A percentile compares a stretch with the other conserved stretches of the same genome.
Evolutionary conservation across 1,139 yeast genomes (phyloP).

Genomic region (Blastobotrys malaysiensis): DNA sequence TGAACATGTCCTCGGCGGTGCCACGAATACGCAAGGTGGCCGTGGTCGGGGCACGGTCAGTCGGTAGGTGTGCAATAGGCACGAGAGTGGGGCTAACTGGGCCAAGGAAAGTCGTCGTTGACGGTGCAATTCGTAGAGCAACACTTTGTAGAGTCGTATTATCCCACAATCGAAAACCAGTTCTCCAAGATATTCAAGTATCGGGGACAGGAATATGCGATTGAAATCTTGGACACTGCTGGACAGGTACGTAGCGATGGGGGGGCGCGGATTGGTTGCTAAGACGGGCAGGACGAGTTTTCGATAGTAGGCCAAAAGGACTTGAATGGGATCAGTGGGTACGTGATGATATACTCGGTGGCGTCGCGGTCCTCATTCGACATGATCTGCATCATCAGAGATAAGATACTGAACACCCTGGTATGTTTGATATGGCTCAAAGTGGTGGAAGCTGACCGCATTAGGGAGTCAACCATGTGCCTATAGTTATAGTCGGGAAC

Average conservation of each 20-base stretch:
- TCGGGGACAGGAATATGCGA: conserved; percentile 57
- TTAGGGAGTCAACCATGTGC: conserved; percentile 29
- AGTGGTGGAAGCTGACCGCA: background rate
- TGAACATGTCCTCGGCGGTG: conserved; percentile 6
- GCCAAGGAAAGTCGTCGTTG: conserved; percentile 66
- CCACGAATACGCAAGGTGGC: conserved; percentile 65
- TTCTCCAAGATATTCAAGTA: conserved; percentile 66
- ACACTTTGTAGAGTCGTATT: conserved; percentile 82
- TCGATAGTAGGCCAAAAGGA: conserved; percentile 76
- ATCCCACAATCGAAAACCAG: conserved; percentile 88
- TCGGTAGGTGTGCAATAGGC: conserved; percentile 41
- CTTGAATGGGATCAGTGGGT: conserved; percentile 78
- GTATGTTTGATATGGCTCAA: conserved; percentile 8
- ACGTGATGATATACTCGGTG: conserved; percentile 75
- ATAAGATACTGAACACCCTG: conserved; percentile 69
- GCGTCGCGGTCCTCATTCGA: conserved; percentile 77
- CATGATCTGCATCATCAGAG: conserved; percentile 68
- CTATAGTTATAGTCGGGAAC: conserved; percentile 80
- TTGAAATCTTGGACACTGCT: conserved; percentile 87
- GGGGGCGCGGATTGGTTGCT: too few species aligned
- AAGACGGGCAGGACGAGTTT: conserved; percentile 55
- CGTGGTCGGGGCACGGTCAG: conserved; percentile 83
- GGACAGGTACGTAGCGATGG: conserved; percentile 46
- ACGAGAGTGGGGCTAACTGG: conserved; percentile 1
- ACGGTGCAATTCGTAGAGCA: conserved; percentile 86